A percentile compares a stretch with the other conserved stretches of the same genome.
These are phyloP conservation scores for Arachis stenosperma DNA, from an alignment of 306 rosid genomes.

Conservation along the genomic window DNA sequence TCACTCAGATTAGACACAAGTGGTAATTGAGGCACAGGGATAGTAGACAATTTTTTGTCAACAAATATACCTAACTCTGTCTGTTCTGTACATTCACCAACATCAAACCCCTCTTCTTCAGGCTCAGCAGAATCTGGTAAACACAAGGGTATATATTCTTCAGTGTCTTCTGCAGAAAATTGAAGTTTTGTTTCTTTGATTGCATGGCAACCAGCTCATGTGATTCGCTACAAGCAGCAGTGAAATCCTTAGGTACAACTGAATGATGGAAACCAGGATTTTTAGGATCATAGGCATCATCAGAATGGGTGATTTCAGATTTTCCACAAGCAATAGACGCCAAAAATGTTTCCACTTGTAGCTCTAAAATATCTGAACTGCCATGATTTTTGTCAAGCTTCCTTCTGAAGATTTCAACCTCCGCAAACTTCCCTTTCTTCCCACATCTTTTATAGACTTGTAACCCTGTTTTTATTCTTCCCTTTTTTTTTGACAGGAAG, in stretches of 20 bases:
- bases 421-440: conserved; percentile 19
- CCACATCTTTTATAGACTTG: conserved; percentile 5
- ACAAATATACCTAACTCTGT: conserved; percentile 6
- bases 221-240: conserved; percentile 25
- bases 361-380: conserved; percentile 14
- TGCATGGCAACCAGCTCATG: conserved; percentile 30
- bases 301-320: conserved; percentile 24
- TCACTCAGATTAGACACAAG: conserved; percentile 3
- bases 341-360: conserved; percentile 23
- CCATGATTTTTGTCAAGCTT: conserved; percentile 16
- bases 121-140: conserved; percentile 40
- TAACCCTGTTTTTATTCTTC: not conserved
- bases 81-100: not conserved
- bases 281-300: conserved; percentile 41
- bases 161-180: conserved; percentile 18
- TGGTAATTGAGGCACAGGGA: conserved; percentile 39
- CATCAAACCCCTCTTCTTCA: conserved; percentile 27
- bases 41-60: not conserved
- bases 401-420: conserved; percentile 26
- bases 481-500: not conserved
- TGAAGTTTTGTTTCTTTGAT: conserved; percentile 26
- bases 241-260: not conserved
- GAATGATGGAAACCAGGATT: conserved; percentile 38
- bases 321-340: conserved; percentile 24
- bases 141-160: conserved; percentile 50